These are phyloP conservation scores for Aspergillus saccharolyticus DNA, from an alignment of 495 filamentous ascomycete species.

Conservation along the genomic window DNA sequence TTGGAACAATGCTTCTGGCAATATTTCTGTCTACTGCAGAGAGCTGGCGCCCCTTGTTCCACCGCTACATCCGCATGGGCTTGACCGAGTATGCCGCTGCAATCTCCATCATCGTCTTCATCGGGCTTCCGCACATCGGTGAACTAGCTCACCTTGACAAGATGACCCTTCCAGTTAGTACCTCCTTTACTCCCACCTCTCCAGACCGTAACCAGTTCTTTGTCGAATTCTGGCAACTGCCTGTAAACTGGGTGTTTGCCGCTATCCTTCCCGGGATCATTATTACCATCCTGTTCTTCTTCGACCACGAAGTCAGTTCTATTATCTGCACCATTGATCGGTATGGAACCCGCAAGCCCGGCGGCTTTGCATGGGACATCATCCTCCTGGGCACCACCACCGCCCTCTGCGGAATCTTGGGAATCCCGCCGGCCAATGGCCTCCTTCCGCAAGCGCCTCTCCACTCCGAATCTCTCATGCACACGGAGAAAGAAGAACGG, in stretches of 20 bases:
- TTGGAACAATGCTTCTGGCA: slow-evolving; percentile 64
- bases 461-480: slow-evolving; percentile 62
- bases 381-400: slow-evolving; percentile 64
- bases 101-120: slow-evolving; percentile 65
- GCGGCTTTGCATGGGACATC: slow-evolving; percentile 68
- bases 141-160: slow-evolving; percentile 59
- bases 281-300: slow-evolving; percentile 68
- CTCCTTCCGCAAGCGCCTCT: slow-evolving; percentile 66
- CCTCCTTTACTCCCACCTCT: slow-evolving; percentile 53
- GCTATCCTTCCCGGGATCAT: slow-evolving; percentile 62
- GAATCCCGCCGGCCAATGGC: slow-evolving; percentile 66
- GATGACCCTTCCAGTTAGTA: slow-evolving; percentile 55
- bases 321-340: slow-evolving; percentile 67
- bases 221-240: slow-evolving; percentile 62
- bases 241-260: slow-evolving; percentile 57
- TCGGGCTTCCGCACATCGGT: slow-evolving; percentile 61
- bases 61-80: slow-evolving; percentile 60
- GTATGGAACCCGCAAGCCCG: slow-evolving; percentile 61
- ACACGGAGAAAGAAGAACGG: slow-evolving; percentile 44
- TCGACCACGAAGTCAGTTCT: slow-evolving; percentile 71
- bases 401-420: slow-evolving; percentile 62
- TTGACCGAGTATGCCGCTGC: slow-evolving; percentile 66
- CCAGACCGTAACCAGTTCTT: slow-evolving; percentile 57
- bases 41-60: slow-evolving; percentile 61
- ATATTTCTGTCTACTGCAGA: slow-evolving; percentile 61